Conservation (phyloP, 768 basidiomycete genomes). For the Leccinellum albellum region DNA sequence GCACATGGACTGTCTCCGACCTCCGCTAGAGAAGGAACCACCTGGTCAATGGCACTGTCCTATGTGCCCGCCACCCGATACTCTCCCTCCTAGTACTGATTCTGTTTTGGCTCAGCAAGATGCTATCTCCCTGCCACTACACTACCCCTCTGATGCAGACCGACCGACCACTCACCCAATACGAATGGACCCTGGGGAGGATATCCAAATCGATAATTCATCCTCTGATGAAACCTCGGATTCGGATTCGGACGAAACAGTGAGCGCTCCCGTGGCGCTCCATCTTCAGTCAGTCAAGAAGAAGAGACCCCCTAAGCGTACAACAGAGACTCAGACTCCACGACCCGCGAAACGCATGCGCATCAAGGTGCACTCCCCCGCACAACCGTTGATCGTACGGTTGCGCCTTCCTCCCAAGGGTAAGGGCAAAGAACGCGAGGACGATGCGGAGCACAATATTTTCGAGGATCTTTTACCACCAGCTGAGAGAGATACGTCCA, state of each 20-base stretch:
- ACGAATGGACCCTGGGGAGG: conserved; percentile 27
- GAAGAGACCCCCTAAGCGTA: conserved; percentile 28
- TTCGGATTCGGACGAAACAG: conserved; percentile 25
- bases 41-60: conserved; percentile 79
- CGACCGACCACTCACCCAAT: conserved; percentile 27
- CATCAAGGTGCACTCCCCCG: conserved; percentile 34
- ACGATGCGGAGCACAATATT: conserved; percentile 55
- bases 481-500: conserved; percentile 67
- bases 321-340: conserved; percentile 19
- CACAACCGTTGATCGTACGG: conserved; percentile 43
- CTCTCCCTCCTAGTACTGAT: conserved; percentile 7
- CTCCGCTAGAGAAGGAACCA: conserved; percentile 68
- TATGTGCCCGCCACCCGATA: conserved; percentile 42
- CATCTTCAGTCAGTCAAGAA: conserved; percentile 23
- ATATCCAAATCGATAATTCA: conserved; percentile 35
- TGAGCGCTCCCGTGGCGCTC: conserved; percentile 10
- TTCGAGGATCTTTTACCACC: conserved; percentile 80
- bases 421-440: conserved; percentile 68
- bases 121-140: conserved; percentile 39
- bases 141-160: conserved; percentile 22
- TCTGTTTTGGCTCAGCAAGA: conserved; percentile 27
- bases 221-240: conserved; percentile 33
- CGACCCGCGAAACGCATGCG: conserved; percentile 47
- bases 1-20: conserved; percentile 78
- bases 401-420: conserved; percentile 57